Conservation (phyloP, 208 protist genomes). For the Trypanosoma rangeli region DNA sequence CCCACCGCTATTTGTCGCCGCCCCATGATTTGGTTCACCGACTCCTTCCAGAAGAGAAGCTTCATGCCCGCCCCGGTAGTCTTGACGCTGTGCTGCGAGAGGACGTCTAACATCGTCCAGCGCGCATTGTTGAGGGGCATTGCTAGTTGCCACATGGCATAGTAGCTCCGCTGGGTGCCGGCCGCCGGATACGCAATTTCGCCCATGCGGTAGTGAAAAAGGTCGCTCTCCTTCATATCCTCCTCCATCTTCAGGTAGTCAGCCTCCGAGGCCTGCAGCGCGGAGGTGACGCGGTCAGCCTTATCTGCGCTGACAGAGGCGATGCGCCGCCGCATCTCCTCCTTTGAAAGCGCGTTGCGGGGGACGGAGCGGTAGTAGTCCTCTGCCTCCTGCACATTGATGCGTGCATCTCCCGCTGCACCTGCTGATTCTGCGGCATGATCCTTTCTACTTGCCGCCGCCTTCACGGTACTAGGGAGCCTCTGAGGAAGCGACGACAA, state of each 20-base stretch:
- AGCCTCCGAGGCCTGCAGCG: slow-evolving; percentile 50
- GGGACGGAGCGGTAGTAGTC: slow-evolving; percentile 83
- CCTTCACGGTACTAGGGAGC: background rate
- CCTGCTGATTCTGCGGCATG: background rate
- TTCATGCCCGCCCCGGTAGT: slow-evolving; percentile 91
- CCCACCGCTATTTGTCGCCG: slow-evolving; percentile 57
- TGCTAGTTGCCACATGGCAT: slow-evolving; percentile 80
- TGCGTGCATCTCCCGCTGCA: background rate
- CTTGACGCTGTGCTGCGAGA: slow-evolving; percentile 83
- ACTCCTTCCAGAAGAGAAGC: slow-evolving; percentile 89
- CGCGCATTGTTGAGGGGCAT: slow-evolving; percentile 88
- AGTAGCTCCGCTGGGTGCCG: slow-evolving; percentile 75
- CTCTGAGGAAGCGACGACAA: slow-evolving; percentile 25
- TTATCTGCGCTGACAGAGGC: slow-evolving; percentile 38
- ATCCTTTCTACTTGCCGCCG: background rate
- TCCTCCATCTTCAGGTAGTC: slow-evolving; percentile 86
- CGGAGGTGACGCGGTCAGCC: slow-evolving; percentile 38
- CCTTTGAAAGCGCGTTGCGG: slow-evolving; percentile 77
- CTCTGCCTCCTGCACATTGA: slow-evolving; percentile 45
- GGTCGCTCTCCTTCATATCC: slow-evolving; percentile 70
- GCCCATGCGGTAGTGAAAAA: slow-evolving; percentile 83
- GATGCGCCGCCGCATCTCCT: slow-evolving; percentile 88
- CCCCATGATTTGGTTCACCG: slow-evolving; percentile 66
- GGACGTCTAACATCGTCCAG: slow-evolving; percentile 90
- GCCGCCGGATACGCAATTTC: slow-evolving; percentile 69